Evolutionary conservation across 495 filamentous ascomycete genomes (phyloP).

Genomic region (Annulohypoxylon maeteangense): DNA sequence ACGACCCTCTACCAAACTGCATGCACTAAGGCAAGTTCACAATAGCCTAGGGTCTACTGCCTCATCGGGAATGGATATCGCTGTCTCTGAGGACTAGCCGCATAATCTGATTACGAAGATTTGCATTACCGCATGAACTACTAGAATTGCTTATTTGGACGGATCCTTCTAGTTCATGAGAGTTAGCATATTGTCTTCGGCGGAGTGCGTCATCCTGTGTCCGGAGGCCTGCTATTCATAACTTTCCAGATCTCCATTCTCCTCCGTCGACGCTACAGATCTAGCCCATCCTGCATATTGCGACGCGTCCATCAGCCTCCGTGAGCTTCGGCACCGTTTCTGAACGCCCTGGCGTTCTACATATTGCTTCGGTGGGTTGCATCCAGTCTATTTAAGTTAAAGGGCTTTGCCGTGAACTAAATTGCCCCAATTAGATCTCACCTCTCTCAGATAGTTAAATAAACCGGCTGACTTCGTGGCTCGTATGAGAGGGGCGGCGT

Average conservation of each 20-base stretch:
- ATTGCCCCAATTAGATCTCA: background rate
- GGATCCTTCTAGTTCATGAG: background rate
- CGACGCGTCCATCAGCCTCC: background rate
- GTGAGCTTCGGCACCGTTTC: background rate
- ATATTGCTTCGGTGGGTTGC: constrained; percentile 7
- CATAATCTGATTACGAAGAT: background rate
- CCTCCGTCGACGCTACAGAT: background rate
- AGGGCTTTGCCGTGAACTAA: background rate
- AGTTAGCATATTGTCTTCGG: constrained; percentile 11
- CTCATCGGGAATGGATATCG: constrained; percentile 7
- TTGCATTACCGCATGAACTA: constrained; percentile 4
- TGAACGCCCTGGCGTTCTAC: constrained; percentile 6
- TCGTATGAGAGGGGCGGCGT: background rate
- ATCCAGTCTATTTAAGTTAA: background rate
- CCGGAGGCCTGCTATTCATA: background rate
- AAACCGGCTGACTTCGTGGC: background rate
- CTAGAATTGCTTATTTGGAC: constrained; percentile 29
- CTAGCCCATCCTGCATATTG: background rate
- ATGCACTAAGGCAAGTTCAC: constrained; percentile 25
- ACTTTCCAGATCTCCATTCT: constrained; percentile 3
- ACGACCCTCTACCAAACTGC: background rate
- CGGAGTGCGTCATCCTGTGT: background rate
- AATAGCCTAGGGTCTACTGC: constrained; percentile 26
- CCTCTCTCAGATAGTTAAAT: background rate
- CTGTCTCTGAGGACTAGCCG: background rate